Evolutionary conservation across 169 alveolate genomes (phyloP), one percentile per base, ranked within the genome.

Genomic region (Plasmodium coatneyi): DNA sequence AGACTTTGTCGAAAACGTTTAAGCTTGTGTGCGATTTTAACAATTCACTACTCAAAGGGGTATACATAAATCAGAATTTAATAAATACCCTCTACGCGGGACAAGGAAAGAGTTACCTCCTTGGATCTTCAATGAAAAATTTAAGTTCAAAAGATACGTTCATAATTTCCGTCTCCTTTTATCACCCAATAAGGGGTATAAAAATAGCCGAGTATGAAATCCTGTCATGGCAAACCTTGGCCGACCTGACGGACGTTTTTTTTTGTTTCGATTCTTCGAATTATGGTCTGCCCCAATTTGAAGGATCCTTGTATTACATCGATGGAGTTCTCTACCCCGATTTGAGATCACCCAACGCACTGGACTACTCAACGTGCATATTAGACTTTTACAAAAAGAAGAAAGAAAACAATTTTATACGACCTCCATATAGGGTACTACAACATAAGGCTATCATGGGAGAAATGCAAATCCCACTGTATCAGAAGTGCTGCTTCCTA

Each of bases 251-350:
- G 1, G 97, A 97, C 34, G 95, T 96, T 49, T 97, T 97, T 94
- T 71, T 71, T 32, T 97, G 98, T 81, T 86, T 92, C 16, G 97
- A 93, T 71, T 71, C 95, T 16, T 84, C 91, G 28, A 95, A 95
- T 72, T 92, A 93, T 82, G 96, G 95, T 16, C 28, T 86, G 6
- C 95, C 95, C 74, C 82, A 92, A 80, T 91, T 84, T 70, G 66
- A 72, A 0, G 98, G 98, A 7, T 96, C 97, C n/a, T 93, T 98
- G 36, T 97, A 96, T 78, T 94, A 92, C 87, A 90, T 97, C 60
- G 96, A 96, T 83, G 98, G 98, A 3, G 96, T 93, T 46, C 93
- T 97, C 3, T 97, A 96, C 79, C 96, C 97, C 1, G 98, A 97
- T 78, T 56, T 93, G 56, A 76, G 98, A 87, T 84, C 82, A 22